Base-by-base conservation (phyloP, 257 asterid species). In the Penstemon barbatus region DNA sequence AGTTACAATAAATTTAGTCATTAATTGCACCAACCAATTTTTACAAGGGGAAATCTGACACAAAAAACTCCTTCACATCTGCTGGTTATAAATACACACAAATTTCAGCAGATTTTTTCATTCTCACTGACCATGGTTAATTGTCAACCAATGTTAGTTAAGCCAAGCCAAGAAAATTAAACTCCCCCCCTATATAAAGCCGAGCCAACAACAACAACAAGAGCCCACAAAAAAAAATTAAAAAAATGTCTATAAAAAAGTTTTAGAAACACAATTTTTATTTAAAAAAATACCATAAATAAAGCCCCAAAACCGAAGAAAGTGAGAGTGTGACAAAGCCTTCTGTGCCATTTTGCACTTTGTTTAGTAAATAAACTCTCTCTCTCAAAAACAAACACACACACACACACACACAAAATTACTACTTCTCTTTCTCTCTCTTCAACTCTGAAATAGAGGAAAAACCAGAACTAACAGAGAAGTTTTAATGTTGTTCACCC, bases 361-460 rank as follows among this genome's bases (percentile, higher is more conserved):
- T 82, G 73, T 69, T 78, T 73, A 61, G 74, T 61, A 45, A 41
- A 60, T n/a, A 8, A 46, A 9, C 68, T 51, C 65, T 63, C 66
- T 70, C 73, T 65, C 75, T 18, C 75, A 6, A 74, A 49, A 66
- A 63, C n/a, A 69, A 39, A 61, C 73, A 50, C 71, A 51, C 67
- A 71, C 69, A 25, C 33, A 61, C 73, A 50, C 71, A 51, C 67
- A 71, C 69, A 25, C 33, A 25, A 25, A 25, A 25, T 60, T 63
- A 71, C 53, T 63, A 71, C 53, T 71, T 8, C 75, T 63, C 62
- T 75, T 44, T 57, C 79, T 80, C 84, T 83, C 85, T 71, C 79
- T 71, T 74, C 46, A 56, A 68, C 90, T 82, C 95, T 87, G 90
- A 87, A 82, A 80, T 72, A 83, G 90, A 83, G 82, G 84, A 81